A percentile compares a stretch with the other conserved stretches of the same genome.
phyloP scores from a whole-genome alignment of 768 basidiomycete species.

The Boletus eberwhitei region DNA sequence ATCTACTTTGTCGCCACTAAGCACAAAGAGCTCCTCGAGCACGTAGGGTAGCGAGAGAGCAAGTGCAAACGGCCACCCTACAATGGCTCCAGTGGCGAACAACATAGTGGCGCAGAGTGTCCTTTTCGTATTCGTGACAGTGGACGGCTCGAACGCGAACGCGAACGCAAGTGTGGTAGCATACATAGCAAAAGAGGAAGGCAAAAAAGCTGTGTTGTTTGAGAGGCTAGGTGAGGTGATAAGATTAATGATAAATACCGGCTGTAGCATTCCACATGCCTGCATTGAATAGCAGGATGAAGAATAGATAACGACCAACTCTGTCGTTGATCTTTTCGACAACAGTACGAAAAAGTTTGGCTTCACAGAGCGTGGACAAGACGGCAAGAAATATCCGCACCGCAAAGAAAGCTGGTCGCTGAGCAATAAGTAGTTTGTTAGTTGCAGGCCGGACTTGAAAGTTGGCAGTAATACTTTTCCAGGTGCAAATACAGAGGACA shows the following conservation, averaged over 20 bases:
- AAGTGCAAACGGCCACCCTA: conserved; percentile 97
- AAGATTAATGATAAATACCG: conserved; percentile 40
- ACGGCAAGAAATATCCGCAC: conserved; percentile 76
- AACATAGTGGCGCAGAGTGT: conserved; percentile 63
- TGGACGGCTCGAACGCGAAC: conserved; percentile 59
- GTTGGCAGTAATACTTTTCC: conserved; percentile 59
- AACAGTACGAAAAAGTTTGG: conserved; percentile 76
- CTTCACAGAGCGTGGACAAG: conserved; percentile 76
- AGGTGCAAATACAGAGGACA: conserved; percentile 55
- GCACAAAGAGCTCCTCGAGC: conserved; percentile 82
- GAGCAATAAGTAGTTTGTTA: conserved; percentile 17
- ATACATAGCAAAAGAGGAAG: conserved; percentile 95
- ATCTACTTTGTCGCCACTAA: conserved; percentile 62
- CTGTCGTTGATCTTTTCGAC: conserved; percentile 81
- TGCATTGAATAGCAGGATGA: conserved; percentile 78
- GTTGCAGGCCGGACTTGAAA: background rate
- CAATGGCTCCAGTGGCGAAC: conserved; percentile 79
- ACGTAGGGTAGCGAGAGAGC: conserved; percentile 86
- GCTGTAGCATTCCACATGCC: conserved; percentile 95
- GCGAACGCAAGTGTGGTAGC: conserved; percentile 76
- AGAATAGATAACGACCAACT: conserved; percentile 91
- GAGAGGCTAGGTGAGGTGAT: conserved; percentile 4
- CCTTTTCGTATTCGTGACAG: conserved; percentile 47
- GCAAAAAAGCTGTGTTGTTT: conserved; percentile 71
- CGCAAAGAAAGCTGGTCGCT: conserved; percentile 89